A percentile compares a stretch with the other conserved stretches of the same genome.
Evolutionary conservation across 306 rosid genomes (phyloP).

Genomic region (Cicer pinnatifidum): DNA sequence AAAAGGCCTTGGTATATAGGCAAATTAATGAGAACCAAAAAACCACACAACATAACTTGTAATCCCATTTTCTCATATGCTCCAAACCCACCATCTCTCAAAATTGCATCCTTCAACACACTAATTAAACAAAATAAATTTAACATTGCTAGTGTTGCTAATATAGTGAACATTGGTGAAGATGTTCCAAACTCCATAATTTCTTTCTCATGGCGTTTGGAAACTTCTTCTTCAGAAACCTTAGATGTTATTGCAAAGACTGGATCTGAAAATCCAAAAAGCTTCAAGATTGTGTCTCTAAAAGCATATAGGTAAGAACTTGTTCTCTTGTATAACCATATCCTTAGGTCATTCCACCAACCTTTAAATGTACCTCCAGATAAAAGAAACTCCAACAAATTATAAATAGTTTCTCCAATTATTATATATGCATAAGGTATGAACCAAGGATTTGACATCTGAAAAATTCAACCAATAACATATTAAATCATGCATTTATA

Average conservation of each 20-base stretch:
- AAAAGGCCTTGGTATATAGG: conserved; percentile 77
- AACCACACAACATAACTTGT: conserved; percentile 64
- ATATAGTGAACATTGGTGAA: conserved; percentile 66
- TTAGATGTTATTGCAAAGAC: conserved; percentile 70
- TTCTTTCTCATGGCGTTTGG: conserved; percentile 62
- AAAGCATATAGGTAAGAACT: conserved; percentile 70
- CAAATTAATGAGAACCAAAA: conserved; percentile 64
- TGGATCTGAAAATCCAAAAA: conserved; percentile 54
- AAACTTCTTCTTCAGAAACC: conserved; percentile 65
- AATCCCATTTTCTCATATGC: conserved; percentile 51
- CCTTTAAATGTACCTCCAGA: conserved; percentile 71
- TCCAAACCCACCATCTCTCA: conserved; percentile 40
- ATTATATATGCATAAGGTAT: conserved; percentile 74
- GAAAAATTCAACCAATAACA: conserved; percentile 38
- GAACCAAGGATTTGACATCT: conserved; percentile 80
- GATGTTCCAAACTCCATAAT: conserved; percentile 83
- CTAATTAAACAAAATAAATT: conserved; percentile 67
- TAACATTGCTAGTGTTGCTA: conserved; percentile 67
- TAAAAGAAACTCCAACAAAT: conserved; percentile 64
- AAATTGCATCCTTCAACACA: conserved; percentile 43
- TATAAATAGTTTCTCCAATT: conserved; percentile 47
- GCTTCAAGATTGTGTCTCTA: conserved; percentile 56
- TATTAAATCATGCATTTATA: conserved; percentile 7
- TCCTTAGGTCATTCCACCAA: conserved; percentile 88
- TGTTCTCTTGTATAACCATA: conserved; percentile 82